A percentile compares a stretch with the other conserved stretches of the same genome.
Evolutionary conservation across 176 grass and related monocot species (phyloP).

Genomic region (Elymus sibiricus): DNA sequence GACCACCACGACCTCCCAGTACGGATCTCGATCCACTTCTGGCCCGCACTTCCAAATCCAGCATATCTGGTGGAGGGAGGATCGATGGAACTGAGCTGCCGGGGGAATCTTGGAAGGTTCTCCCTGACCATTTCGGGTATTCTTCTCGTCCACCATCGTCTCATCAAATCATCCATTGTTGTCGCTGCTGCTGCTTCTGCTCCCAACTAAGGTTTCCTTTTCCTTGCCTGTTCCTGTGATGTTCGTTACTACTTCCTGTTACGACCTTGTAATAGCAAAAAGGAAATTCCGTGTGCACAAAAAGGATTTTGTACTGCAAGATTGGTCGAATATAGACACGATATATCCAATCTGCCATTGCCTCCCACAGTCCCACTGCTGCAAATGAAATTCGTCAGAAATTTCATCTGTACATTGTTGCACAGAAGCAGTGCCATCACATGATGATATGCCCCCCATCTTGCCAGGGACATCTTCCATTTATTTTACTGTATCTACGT

Average conservation of each 20-base stretch:
- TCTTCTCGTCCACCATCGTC: not conserved
- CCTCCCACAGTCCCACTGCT: not conserved
- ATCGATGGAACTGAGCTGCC: not conserved
- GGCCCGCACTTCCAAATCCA: not conserved
- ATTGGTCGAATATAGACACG: conserved; percentile 25
- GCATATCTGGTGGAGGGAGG: too few relatives aligned
- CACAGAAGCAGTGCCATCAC: not conserved
- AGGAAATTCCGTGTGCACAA: conserved; percentile 27
- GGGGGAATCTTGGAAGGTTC: not conserved
- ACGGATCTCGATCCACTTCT: conserved; percentile 1
- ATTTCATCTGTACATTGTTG: not conserved
- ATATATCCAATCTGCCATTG: not conserved
- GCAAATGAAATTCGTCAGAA: not conserved
- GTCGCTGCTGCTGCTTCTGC: not conserved
- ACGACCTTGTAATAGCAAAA: conserved; percentile 24
- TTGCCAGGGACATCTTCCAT: not conserved
- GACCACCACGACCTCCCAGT: not conserved
- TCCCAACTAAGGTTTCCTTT: conserved; percentile 18
- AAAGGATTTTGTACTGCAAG: conserved; percentile 28
- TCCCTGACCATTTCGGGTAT: not conserved
- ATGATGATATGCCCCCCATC: not conserved
- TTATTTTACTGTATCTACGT: not conserved
- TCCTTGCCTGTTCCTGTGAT: conserved; percentile 3
- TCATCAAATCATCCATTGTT: not conserved
- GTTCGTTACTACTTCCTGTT: not conserved